These are phyloP conservation scores for Kwoniella dendrophila DNA, from an alignment of 768 basidiomycete genomes.

Conservation along the genomic window DNA sequence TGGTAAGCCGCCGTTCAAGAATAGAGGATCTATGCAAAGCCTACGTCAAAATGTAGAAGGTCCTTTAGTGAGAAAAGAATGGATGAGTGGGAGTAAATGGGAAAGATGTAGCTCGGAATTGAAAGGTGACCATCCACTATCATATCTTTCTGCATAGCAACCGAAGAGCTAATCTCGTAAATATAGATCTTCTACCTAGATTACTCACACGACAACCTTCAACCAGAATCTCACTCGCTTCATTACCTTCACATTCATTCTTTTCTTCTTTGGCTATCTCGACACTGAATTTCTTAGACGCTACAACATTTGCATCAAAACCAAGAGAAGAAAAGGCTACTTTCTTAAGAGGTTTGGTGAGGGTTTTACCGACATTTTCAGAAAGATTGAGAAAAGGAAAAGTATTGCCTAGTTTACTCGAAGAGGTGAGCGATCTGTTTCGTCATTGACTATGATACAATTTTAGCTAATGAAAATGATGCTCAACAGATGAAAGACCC, in stretches of 20 bases:
- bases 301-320: conserved; percentile 92
- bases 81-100: conserved; percentile 50
- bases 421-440: conserved; percentile 68
- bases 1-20: conserved; percentile 82
- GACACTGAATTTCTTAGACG: conserved; percentile 92
- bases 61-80: conserved; percentile 42
- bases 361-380: conserved; percentile 80
- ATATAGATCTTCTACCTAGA: conserved; percentile 71
- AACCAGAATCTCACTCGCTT: conserved; percentile 72
- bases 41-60: conserved; percentile 56
- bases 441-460: neutral
- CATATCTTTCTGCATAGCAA: neutral
- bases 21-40: conserved; percentile 61
- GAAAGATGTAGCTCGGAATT: conserved; percentile 47
- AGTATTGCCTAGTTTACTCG: conserved; percentile 85
- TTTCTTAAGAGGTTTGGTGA: conserved; percentile 85
- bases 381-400: conserved; percentile 84
- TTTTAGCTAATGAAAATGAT: too few relatives aligned
- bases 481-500: conserved; percentile 71
- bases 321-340: conserved; percentile 93
- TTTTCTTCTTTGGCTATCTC: conserved; percentile 95
- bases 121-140: conserved; percentile 33
- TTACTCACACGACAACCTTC: conserved; percentile 78
- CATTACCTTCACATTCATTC: conserved; percentile 81
- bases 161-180: neutral